Conservation (phyloP, 495 filamentous ascomycete genomes). For the Penicillium verhagenii region DNA sequence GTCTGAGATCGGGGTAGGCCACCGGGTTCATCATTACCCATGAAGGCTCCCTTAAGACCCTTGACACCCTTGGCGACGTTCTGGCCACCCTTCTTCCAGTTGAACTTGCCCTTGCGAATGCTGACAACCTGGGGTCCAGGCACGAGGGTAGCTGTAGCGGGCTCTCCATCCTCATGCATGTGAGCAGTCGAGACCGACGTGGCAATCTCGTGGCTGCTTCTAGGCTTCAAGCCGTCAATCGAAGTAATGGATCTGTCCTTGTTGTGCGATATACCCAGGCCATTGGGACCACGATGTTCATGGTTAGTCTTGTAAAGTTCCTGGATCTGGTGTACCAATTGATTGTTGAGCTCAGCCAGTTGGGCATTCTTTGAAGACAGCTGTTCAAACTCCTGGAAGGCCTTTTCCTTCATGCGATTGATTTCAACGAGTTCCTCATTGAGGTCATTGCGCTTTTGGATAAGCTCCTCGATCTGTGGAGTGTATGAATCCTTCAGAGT, state of each 20-base stretch:
- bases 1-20: constrained; percentile 47
- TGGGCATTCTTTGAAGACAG: constrained; percentile 91
- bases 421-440: constrained; percentile 78
- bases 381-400: constrained; percentile 92
- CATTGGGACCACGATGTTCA: constrained; percentile 59
- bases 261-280: constrained; percentile 76
- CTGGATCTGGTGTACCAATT: constrained; percentile 91
- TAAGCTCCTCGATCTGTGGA: constrained; percentile 77
- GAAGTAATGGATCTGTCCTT: constrained; percentile 73
- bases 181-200: constrained; percentile 56
- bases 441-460: constrained; percentile 76
- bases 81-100: constrained; percentile 96
- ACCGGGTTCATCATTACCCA: constrained; percentile 49
- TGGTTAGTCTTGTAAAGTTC: constrained; percentile 82
- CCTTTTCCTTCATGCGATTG: constrained; percentile 80
- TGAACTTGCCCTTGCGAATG: constrained; percentile 93
- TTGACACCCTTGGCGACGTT: constrained; percentile 94
- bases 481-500: constrained; percentile 77
- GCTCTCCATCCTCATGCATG: constrained; percentile 64
- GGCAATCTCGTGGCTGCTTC: constrained; percentile 44
- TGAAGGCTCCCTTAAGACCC: constrained; percentile 81
- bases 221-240: constrained; percentile 54
- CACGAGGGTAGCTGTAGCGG: constrained; percentile 65
- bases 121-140: constrained; percentile 85
- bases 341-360: constrained; percentile 89